These are phyloP conservation scores for Solioccasus polychromus DNA, from an alignment of 768 basidiomycete genomes.

Conservation along the genomic window DNA sequence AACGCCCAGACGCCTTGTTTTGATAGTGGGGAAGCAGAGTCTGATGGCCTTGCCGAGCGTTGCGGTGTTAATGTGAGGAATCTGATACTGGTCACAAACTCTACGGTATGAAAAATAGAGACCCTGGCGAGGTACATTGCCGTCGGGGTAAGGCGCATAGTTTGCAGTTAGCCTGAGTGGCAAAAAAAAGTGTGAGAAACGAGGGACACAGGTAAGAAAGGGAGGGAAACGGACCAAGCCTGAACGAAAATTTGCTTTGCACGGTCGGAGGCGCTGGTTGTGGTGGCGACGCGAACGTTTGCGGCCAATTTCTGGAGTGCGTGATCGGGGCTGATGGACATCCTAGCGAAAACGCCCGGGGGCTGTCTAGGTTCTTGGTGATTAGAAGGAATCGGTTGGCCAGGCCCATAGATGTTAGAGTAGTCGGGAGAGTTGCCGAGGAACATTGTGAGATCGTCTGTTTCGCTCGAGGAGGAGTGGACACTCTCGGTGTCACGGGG, in stretches of 20 bases:
- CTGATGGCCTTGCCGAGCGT: slow-evolving; percentile 94
- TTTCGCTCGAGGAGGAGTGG: slow-evolving; percentile 84
- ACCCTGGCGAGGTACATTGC: slow-evolving; percentile 90
- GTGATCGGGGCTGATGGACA: slow-evolving; percentile 75
- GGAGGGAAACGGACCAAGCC: slow-evolving; percentile 63
- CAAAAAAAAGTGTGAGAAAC: slow-evolving; percentile 15
- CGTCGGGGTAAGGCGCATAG: slow-evolving; percentile 88
- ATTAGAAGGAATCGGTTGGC: slow-evolving; percentile 38
- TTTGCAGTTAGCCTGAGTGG: slow-evolving; percentile 81
- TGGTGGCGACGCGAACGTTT: slow-evolving; percentile 84
- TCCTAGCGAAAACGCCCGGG: slow-evolving; percentile 71
- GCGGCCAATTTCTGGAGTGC: slow-evolving; percentile 82
- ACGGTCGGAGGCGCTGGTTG: slow-evolving; percentile 86
- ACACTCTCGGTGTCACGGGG: slow-evolving; percentile 83
- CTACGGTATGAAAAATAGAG: slow-evolving; percentile 91
- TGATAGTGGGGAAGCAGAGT: slow-evolving; percentile 91
- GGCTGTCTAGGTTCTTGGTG: slow-evolving; percentile 53
- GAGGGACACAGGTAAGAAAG: slow-evolving; percentile 17
- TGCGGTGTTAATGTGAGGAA: slow-evolving; percentile 93
- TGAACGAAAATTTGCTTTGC: slow-evolving; percentile 93
- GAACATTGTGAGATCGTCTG: slow-evolving; percentile 84
- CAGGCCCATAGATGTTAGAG: slow-evolving; percentile 58
- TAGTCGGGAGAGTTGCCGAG: slow-evolving; percentile 61
- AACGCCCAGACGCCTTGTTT: slow-evolving; percentile 88
- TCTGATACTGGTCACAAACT: slow-evolving; percentile 89